These are phyloP conservation scores for Tricholoma sp. DNA, from an alignment of 768 basidiomycete genomes.

Conservation along the genomic window DNA sequence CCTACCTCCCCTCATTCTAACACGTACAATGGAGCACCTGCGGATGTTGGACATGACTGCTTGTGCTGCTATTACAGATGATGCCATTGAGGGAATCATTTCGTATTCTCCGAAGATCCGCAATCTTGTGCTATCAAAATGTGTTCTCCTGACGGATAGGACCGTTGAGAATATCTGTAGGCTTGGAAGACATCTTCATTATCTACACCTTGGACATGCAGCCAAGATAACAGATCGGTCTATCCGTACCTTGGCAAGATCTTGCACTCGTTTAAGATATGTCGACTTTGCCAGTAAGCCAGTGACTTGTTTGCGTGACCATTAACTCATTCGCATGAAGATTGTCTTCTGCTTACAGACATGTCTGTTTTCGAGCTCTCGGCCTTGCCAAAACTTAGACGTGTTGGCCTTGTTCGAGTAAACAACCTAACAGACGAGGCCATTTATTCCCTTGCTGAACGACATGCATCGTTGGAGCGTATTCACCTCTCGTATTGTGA, in stretches of 20 bases:
- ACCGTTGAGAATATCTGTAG: conserved; percentile 79
- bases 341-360: conserved; percentile 85
- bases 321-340: conserved; percentile 34
- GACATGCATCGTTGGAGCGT: conserved; percentile 84
- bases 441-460: conserved; percentile 80
- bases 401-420: conserved; percentile 93
- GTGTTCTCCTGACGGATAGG: conserved; percentile 69
- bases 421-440: conserved; percentile 91
- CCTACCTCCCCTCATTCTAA: conserved; percentile 62
- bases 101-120: conserved; percentile 78
- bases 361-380: conserved; percentile 92
- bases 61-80: conserved; percentile 76
- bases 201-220: conserved; percentile 93
- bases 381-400: conserved; percentile 80
- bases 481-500: conserved; percentile 98
- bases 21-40: conserved; percentile 71
- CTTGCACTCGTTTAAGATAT: conserved; percentile 88
- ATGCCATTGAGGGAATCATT: conserved; percentile 78
- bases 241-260: conserved; percentile 75
- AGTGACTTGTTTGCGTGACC: conserved; percentile 2
- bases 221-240: conserved; percentile 85
- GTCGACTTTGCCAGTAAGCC: conserved; percentile 92
- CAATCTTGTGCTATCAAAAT: conserved; percentile 85
- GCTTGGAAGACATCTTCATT: conserved; percentile 90
- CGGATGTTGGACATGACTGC: conserved; percentile 92